phyloP scores from a whole-genome alignment of 2,329 filamentous ascomycete genomes.

The Fusarium luffae region DNA sequence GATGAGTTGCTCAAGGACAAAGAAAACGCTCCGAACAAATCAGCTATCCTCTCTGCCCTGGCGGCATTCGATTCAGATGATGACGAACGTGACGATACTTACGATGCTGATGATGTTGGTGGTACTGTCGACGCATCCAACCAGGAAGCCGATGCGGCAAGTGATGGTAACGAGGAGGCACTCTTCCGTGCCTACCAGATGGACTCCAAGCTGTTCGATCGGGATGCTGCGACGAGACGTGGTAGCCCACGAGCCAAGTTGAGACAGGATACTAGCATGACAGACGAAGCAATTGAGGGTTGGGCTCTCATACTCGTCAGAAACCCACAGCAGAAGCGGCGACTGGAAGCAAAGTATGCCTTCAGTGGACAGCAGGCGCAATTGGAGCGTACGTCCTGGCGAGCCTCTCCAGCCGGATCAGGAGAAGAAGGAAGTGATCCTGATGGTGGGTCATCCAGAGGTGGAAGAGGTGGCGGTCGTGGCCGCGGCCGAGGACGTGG shows the following conservation, averaged over 20 bases:
- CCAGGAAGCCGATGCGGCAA: conserved; percentile 61
- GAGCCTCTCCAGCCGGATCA: conserved; percentile 62
- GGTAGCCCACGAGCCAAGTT: conserved; percentile 71
- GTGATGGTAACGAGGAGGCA: conserved; percentile 71
- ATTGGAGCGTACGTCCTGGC: conserved; percentile 74
- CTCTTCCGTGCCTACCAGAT: conserved; percentile 79
- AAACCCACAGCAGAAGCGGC: conserved; percentile 74
- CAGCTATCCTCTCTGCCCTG: conserved; percentile 87
- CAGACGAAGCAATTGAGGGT: conserved; percentile 92
- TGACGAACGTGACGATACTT: conserved; percentile 96
- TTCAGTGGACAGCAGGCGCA: conserved; percentile 75
- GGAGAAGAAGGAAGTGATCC: conserved; percentile 67
- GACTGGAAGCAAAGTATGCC: conserved; percentile 76
- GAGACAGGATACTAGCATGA: conserved; percentile 84
- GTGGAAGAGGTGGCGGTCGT: conserved; percentile 60
- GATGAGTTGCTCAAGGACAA: conserved; percentile 77
- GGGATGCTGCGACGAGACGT: conserved; percentile 77
- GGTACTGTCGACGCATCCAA: conserved; percentile 82
- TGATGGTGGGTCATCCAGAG: conserved; percentile 57
- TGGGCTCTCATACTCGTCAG: conserved; percentile 89
- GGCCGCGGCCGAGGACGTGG: conserved; percentile 63
- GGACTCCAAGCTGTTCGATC: conserved; percentile 72
- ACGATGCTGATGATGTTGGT: conserved; percentile 91
- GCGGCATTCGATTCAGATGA: conserved; percentile 93
- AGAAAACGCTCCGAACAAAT: conserved; percentile 76